Base-by-base conservation (phyloP, 192 early-diverging fungal species). In the Podila verticillata region DNA sequence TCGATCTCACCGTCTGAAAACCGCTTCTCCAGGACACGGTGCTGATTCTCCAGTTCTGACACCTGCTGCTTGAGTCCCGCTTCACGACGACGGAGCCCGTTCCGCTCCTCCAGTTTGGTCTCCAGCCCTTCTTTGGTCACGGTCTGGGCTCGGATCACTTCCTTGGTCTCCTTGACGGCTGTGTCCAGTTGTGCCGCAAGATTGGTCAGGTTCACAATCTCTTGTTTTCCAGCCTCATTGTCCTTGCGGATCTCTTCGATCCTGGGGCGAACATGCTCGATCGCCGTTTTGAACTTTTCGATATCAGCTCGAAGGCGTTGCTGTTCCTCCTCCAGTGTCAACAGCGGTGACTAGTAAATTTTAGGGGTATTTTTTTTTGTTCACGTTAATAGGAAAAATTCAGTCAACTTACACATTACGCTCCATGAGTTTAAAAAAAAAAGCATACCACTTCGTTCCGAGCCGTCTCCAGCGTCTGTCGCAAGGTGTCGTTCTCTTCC, bases 321-420 rank as follows among this genome's bases (percentile, higher is more conserved):
- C 17, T 79, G 64, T 65, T 89, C 87, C 24, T 73, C 57, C 51
- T 90, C 84, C 24, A 86, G 60, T 12, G 73, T 36, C 20, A 80
- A 66, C 0, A 92, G 70, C 5, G 90, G 90, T 7, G 87, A 82
- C 89, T 91, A 65, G 36, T 39, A 12, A 9, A 44, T 13, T 2
- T 15, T 44, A 4, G 17, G 17, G 39, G 10, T 1, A 44, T 44
- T 44, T 3, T 44, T 4, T 9, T 3, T 15, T n/a, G n/a, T n/a
- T n/a, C n/a, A n/a, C n/a, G n/a, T n/a, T n/a, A n/a, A n/a, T n/a
- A n/a, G n/a, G n/a, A n/a, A n/a, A n/a, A n/a, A n/a, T n/a, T n/a
- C n/a, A n/a, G n/a, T n/a, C n/a, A n/a, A n/a, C n/a, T n/a, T n/a
- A n/a, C n/a, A n/a, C n/a, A 17, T 44, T 12, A 44, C 17, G 39